Evolutionary conservation across 257 asterid species (phyloP).

Genomic region (Nicotiana noctiflora): DNA sequence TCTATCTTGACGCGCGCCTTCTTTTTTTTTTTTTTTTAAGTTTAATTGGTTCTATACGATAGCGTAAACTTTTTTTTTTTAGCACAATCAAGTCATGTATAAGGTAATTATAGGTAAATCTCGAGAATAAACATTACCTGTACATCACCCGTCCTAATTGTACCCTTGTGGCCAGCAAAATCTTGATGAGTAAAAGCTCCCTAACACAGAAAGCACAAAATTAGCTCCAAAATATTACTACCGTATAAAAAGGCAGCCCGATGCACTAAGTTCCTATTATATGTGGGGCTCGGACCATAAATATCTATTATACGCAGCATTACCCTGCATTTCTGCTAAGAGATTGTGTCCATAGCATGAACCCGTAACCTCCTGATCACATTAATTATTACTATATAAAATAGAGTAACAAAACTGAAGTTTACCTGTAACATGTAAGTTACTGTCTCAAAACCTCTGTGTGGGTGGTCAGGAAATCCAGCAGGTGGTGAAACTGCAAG

Average conservation of each 20-base stretch:
- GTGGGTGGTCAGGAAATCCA: conserved; percentile 98
- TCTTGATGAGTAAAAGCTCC: conserved; percentile 90
- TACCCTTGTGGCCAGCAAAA: conserved; percentile 82
- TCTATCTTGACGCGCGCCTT: neutral
- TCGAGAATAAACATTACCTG: conserved; percentile 42
- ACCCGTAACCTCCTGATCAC: too few species aligned
- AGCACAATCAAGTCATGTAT: neutral
- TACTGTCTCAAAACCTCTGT: conserved; percentile 95
- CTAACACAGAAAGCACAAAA: conserved; percentile 21
- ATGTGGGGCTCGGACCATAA: too few species aligned
- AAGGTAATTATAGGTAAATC: too few species aligned
- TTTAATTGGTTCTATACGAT: neutral
- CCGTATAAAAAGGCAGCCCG: too few species aligned
- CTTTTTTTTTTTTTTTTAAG: neutral
- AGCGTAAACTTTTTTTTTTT: neutral
- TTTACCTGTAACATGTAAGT: conserved; percentile 74
- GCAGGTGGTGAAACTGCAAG: conserved; percentile 79
- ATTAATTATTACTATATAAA: too few species aligned
- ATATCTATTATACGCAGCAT: too few species aligned
- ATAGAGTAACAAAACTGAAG: neutral
- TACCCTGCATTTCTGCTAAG: too few species aligned
- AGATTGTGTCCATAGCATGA: too few species aligned
- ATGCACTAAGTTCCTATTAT: too few species aligned
- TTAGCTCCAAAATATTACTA: neutral
- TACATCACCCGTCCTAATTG: conserved; percentile 74